These are phyloP conservation scores for Anisogramma anomala DNA, from an alignment of 2,329 filamentous ascomycete genomes.

Conservation along the genomic window DNA sequence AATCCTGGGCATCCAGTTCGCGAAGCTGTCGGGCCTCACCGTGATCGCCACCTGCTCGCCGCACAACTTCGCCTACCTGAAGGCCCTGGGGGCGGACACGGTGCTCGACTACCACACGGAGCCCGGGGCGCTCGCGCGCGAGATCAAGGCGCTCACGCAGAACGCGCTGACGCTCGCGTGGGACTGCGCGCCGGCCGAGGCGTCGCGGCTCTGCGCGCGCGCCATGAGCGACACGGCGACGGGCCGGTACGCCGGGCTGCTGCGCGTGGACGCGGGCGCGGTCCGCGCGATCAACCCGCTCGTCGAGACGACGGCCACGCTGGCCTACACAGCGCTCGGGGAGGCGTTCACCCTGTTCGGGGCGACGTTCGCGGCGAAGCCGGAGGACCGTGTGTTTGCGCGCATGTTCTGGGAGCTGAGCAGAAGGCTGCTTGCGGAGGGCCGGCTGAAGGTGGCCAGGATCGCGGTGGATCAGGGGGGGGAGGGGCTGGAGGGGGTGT, in stretches of 20 bases:
- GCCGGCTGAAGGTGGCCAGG: conserved; percentile 25
- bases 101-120: conserved; percentile 13
- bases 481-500: conserved; percentile 22
- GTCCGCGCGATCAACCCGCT: conserved; percentile 29
- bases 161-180: conserved; percentile 8
- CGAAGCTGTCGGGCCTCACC: conserved; percentile 25
- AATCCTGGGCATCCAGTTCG: conserved; percentile 34
- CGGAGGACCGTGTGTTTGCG: conserved; percentile 23
- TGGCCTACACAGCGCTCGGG: conserved; percentile 25
- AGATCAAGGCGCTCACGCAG: conserved; percentile 2
- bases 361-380: conserved; percentile 6
- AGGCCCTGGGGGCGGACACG: conserved; percentile 11
- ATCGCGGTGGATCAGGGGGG: conserved; percentile 20
- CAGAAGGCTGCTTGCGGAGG: conserved; percentile 22
- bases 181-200: conserved; percentile 13
- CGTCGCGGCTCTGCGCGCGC: conserved; percentile 5
- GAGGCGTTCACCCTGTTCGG: conserved; percentile 18
- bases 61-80: conserved; percentile 13
- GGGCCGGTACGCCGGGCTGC: conserved; percentile 1
- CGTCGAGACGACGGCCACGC: conserved; percentile 17
- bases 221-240: conserved; percentile 1
- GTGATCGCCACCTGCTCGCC: conserved; percentile 27
- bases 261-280: conserved; percentile 1
- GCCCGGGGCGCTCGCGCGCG: conserved; percentile 1
- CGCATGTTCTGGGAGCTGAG: conserved; percentile 25